phyloP scores from a whole-genome alignment of 2,329 filamentous ascomycete species.

The Corinectria fuckeliana region DNA sequence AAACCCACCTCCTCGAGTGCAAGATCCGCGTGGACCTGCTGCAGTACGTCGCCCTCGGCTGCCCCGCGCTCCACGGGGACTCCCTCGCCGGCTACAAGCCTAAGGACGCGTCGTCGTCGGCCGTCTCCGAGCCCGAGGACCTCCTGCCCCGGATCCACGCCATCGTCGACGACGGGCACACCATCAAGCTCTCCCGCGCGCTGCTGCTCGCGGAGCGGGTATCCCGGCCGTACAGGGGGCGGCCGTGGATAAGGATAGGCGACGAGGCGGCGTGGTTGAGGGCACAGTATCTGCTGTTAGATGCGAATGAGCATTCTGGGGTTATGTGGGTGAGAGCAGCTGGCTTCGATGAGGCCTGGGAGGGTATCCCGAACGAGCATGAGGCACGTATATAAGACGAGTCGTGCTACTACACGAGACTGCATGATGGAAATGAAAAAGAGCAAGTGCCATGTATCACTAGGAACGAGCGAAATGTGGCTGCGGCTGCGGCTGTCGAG shows the following conservation, averaged over 20 bases:
- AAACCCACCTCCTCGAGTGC: conserved; percentile 78
- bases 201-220: conserved; percentile 67
- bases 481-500: conserved; percentile 6
- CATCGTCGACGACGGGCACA: conserved; percentile 79
- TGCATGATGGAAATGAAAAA: neutral
- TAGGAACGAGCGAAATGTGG: conserved; percentile 19
- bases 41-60: conserved; percentile 74
- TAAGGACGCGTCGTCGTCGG: conserved; percentile 50
- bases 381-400: neutral
- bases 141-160: conserved; percentile 55
- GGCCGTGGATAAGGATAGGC: conserved; percentile 59
- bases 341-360: conserved; percentile 73
- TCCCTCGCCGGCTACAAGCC: conserved; percentile 67
- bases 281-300: conserved; percentile 66
- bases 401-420: too few relatives aligned
- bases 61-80: conserved; percentile 64
- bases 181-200: conserved; percentile 76
- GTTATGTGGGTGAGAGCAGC: conserved; percentile 65
- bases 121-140: conserved; percentile 53
- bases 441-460: neutral
- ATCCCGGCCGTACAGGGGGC: conserved; percentile 52
- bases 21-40: conserved; percentile 78
- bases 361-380: conserved; percentile 43
- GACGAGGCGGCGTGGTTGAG: conserved; percentile 66
- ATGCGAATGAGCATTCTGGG: conserved; percentile 62